A percentile compares a stretch with the other conserved stretches of the same genome.
Conservation (phyloP, 495 filamentous ascomycete species). For the Xylaria castorea region DNA sequence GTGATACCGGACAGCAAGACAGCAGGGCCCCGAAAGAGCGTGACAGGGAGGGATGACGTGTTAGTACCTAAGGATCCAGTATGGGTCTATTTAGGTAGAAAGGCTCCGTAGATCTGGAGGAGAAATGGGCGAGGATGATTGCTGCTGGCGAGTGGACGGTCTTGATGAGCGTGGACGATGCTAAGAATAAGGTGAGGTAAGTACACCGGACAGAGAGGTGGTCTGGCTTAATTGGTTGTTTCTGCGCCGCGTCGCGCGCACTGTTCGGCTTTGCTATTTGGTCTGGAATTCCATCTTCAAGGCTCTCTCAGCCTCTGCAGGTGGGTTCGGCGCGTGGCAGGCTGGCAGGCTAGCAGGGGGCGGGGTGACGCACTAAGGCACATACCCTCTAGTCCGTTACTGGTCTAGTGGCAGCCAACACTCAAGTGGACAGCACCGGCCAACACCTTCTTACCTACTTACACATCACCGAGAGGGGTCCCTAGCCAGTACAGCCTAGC, state of each 20-base stretch:
- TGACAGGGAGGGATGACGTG: conserved; percentile 5
- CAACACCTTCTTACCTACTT: conserved; percentile 18
- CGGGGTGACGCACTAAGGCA: background rate
- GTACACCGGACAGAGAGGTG: conserved; percentile 3
- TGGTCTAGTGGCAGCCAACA: conserved; percentile 9
- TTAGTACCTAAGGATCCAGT: conserved; percentile 10
- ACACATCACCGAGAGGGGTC: conserved; percentile 19
- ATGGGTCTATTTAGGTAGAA: conserved; percentile 4
- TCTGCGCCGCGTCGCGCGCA: conserved; percentile 18
- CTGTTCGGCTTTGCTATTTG: conserved; percentile 1
- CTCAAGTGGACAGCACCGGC: background rate
- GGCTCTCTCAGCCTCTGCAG: conserved; percentile 23
- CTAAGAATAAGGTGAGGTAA: conserved; percentile 1
- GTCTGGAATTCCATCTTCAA: background rate
- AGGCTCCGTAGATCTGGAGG: background rate
- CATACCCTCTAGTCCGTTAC: background rate
- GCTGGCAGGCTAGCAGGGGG: conserved; percentile 13
- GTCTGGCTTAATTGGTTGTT: conserved; percentile 12
- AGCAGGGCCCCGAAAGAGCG: background rate
- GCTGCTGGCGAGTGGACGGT: background rate
- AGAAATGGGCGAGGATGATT: background rate
- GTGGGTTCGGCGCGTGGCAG: conserved; percentile 22
- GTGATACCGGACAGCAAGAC: conserved; percentile 3
- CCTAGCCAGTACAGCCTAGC: background rate
- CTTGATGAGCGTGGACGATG: background rate